Evolutionary conservation across 257 asterid genomes (phyloP).

Genomic region (Plectranthus barbatus): DNA sequence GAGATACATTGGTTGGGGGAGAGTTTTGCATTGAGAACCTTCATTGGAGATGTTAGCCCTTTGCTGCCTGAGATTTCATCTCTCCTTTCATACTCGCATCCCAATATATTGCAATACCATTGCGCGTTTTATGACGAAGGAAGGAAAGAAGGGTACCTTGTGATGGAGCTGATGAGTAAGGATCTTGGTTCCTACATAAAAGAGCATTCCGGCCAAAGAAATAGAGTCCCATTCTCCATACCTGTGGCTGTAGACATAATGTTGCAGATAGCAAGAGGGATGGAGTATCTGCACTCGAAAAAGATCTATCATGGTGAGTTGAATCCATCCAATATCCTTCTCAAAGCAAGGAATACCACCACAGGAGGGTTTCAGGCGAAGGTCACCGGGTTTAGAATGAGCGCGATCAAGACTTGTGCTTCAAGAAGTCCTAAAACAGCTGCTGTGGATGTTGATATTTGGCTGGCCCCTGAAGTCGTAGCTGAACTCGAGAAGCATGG

Average conservation of each 20-base stretch:
- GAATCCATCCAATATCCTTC: conserved; percentile 66
- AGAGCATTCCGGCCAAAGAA: conserved; percentile 52
- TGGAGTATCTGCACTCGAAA: conserved; percentile 78
- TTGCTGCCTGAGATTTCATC: conserved; percentile 36
- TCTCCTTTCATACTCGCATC: conserved; percentile 60
- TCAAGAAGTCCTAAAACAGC: conserved; percentile 21
- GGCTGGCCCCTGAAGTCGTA: conserved; percentile 81
- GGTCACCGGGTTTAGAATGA: conserved; percentile 51
- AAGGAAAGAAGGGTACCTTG: conserved; percentile 69
- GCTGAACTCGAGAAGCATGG: conserved; percentile 46
- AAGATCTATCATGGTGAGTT: conserved; percentile 63
- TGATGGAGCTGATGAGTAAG: conserved; percentile 80
- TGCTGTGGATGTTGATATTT: conserved; percentile 42
- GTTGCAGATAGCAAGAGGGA: conserved; percentile 84
- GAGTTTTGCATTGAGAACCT: conserved; percentile 55
- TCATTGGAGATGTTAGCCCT: conserved; percentile 54
- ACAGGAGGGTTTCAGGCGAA: conserved; percentile 52
- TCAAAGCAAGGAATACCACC: conserved; percentile 42
- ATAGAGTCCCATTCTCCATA: conserved; percentile 44
- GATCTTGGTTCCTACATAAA: conserved; percentile 47
- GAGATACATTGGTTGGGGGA: conserved; percentile 95
- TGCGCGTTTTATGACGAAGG: conserved; percentile 76
- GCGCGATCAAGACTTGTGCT: conserved; percentile 28
- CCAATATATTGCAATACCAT: conserved; percentile 54
- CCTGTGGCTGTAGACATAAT: conserved; percentile 70